Percentiles rank a stretch among this genome's conserved stretches.
phyloP scores from a whole-genome alignment of 768 basidiomycete species.

The Psilocybe sp. region DNA sequence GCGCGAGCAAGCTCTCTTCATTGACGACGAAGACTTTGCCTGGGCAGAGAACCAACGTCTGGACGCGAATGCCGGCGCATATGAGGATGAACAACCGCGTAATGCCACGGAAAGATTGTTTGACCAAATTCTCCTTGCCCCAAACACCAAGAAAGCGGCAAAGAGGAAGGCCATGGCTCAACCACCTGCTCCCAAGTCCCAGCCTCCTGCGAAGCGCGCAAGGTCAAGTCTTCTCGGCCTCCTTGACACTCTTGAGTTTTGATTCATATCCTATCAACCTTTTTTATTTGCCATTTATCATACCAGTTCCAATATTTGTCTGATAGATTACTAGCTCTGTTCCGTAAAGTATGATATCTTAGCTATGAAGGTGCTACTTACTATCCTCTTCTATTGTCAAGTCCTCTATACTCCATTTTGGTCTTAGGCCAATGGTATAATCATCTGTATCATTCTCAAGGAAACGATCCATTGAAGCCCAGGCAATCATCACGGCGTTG shows the following conservation, averaged over 20 bases:
- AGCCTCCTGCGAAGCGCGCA: slow-evolving; percentile 1
- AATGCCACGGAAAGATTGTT: not conserved
- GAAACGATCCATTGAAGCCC: slow-evolving; percentile 86
- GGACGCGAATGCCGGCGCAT: no score
- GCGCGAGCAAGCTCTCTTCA: no score
- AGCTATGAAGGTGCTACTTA: no score
- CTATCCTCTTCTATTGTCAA: slow-evolving; percentile 1
- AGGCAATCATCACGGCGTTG: slow-evolving; percentile 96
- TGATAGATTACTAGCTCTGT: not conserved
- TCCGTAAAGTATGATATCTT: not conserved
- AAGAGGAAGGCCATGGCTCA: not conserved
- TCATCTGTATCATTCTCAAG: slow-evolving; percentile 56
- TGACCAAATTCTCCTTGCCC: not conserved
- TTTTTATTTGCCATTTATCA: not conserved
- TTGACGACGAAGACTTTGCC: no score
- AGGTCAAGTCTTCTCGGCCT: slow-evolving; percentile 1
- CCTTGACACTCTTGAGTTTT: slow-evolving; percentile 7
- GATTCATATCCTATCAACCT: not conserved
- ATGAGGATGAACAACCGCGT: no score
- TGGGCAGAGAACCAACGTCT: no score
- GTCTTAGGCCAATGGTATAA: slow-evolving; percentile 55
- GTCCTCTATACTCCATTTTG: slow-evolving; percentile 83
- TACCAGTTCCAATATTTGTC: not conserved
- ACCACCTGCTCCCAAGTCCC: not conserved
- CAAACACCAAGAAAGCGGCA: not conserved